Percentiles rank a stretch among this genome's conserved stretches.
These are phyloP conservation scores for Sordaria brevicollis DNA, from an alignment of 495 filamentous ascomycete species.

Conservation along the genomic window DNA sequence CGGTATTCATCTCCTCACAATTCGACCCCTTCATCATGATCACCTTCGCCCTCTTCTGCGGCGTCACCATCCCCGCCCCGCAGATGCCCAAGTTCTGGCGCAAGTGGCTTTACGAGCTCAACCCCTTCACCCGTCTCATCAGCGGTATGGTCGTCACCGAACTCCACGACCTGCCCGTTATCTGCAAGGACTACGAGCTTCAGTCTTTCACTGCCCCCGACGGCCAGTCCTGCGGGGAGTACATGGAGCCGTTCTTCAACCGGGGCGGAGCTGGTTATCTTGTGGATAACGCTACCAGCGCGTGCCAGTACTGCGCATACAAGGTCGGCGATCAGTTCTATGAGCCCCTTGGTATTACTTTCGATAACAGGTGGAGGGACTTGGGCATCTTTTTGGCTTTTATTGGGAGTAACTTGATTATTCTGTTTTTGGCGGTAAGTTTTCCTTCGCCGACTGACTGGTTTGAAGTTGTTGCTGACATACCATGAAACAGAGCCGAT, in stretches of 20 bases:
- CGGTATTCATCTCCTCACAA: slow-evolving; percentile 58
- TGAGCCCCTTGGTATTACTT: slow-evolving; percentile 49
- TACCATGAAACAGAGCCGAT: slow-evolving; percentile 40
- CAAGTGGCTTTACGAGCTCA: slow-evolving; percentile 69
- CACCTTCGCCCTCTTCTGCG: slow-evolving; percentile 74
- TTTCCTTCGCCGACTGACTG: background rate
- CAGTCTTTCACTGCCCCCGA: slow-evolving; percentile 51
- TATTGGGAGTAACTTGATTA: slow-evolving; percentile 63
- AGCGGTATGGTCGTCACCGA: slow-evolving; percentile 69
- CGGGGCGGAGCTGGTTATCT: slow-evolving; percentile 58
- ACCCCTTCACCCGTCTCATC: slow-evolving; percentile 78
- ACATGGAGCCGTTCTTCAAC: slow-evolving; percentile 61
- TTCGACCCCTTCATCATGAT: slow-evolving; percentile 72
- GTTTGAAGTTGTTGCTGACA: background rate
- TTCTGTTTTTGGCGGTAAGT: slow-evolving; percentile 61
- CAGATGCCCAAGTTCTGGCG: slow-evolving; percentile 73
- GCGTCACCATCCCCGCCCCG: slow-evolving; percentile 65
- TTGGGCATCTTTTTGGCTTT: slow-evolving; percentile 67
- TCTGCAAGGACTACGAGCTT: slow-evolving; percentile 45
- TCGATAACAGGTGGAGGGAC: slow-evolving; percentile 64
- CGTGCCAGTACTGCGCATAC: slow-evolving; percentile 70
- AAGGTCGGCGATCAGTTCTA: slow-evolving; percentile 73
- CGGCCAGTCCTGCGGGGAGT: slow-evolving; percentile 56
- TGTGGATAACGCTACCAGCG: slow-evolving; percentile 47
- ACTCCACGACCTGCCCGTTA: slow-evolving; percentile 52